Conservation (phyloP, 768 basidiomycete genomes). For the Boletus rubroflammeus region DNA sequence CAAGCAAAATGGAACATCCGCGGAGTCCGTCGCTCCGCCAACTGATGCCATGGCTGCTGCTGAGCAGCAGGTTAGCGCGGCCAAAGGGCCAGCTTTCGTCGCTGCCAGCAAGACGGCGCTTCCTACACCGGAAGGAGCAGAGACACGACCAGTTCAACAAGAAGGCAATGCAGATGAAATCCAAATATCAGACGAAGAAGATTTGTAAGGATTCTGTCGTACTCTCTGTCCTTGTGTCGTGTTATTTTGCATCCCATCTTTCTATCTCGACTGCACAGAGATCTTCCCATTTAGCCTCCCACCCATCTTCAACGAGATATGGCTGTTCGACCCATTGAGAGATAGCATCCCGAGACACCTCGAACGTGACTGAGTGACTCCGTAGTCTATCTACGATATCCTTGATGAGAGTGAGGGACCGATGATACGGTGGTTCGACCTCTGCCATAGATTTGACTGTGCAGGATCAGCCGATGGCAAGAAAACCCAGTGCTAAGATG, state of each 20-base stretch:
- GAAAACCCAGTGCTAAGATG: not conserved
- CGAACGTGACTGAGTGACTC: constrained; percentile 65
- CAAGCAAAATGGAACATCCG: constrained; percentile 48
- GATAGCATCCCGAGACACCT: constrained; percentile 60
- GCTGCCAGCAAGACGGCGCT: constrained; percentile 60
- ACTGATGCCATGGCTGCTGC: constrained; percentile 87
- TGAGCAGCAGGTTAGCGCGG: constrained; percentile 57
- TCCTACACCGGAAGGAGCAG: constrained; percentile 38
- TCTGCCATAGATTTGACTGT: constrained; percentile 54
- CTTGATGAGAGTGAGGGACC: constrained; percentile 54
- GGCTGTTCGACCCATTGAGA: constrained; percentile 69
- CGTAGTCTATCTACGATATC: constrained; percentile 57
- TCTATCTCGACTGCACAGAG: constrained; percentile 75
- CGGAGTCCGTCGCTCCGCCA: constrained; percentile 40
- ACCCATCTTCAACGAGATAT: constrained; percentile 61
- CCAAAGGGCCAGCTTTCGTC: constrained; percentile 71
- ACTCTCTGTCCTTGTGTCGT: constrained; percentile 14
- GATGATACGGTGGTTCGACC: constrained; percentile 62
- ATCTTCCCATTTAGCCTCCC: constrained; percentile 75
- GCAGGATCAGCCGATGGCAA: not conserved
- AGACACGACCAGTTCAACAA: constrained; percentile 25
- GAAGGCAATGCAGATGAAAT: constrained; percentile 76
- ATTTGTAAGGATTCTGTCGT: constrained; percentile 39
- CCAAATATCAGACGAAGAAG: constrained; percentile 83
- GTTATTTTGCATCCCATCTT: constrained; percentile 49